These are phyloP conservation scores for Phallus indusiatus DNA, from an alignment of 768 basidiomycete species.

Conservation along the genomic window DNA sequence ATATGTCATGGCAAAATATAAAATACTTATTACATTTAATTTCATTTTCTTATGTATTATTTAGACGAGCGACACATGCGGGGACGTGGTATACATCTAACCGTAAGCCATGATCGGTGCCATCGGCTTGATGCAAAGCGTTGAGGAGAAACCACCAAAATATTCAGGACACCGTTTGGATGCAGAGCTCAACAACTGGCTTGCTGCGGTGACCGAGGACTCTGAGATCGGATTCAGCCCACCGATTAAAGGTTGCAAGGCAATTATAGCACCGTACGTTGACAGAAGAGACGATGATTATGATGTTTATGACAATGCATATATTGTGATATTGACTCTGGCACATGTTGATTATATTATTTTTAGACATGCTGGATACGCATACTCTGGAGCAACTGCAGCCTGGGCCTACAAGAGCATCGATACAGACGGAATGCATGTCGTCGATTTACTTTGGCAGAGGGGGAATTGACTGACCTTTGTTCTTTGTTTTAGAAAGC, in stretches of 20 bases:
- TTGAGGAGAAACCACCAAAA: neutral
- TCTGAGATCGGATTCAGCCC: constrained; percentile 33
- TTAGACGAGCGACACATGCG: constrained; percentile 73
- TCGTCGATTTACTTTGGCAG: too few relatives aligned
- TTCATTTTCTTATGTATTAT: too few relatives aligned
- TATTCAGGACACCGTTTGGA: constrained; percentile 45
- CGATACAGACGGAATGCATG: constrained; percentile 72
- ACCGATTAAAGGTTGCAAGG: constrained; percentile 64
- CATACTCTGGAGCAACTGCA: constrained; percentile 87
- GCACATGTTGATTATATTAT: too few relatives aligned
- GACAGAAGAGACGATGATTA: neutral
- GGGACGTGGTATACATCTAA: constrained; percentile 82
- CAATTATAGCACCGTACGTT: constrained; percentile 95
- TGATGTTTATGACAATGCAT: neutral
- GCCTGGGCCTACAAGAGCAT: constrained; percentile 95
- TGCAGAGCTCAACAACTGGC: constrained; percentile 52
- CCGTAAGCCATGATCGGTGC: constrained; percentile 31
- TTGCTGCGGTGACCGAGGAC: constrained; percentile 40
- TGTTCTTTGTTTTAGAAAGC: constrained; percentile 47
- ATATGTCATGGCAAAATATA: neutral
- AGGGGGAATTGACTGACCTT: neutral
- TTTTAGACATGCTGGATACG: constrained; percentile 87
- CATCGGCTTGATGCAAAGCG: constrained; percentile 3
- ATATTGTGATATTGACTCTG: neutral
- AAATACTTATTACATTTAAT: neutral